Conservation (phyloP, 768 basidiomycete species). For the Dioszegia crocea region DNA sequence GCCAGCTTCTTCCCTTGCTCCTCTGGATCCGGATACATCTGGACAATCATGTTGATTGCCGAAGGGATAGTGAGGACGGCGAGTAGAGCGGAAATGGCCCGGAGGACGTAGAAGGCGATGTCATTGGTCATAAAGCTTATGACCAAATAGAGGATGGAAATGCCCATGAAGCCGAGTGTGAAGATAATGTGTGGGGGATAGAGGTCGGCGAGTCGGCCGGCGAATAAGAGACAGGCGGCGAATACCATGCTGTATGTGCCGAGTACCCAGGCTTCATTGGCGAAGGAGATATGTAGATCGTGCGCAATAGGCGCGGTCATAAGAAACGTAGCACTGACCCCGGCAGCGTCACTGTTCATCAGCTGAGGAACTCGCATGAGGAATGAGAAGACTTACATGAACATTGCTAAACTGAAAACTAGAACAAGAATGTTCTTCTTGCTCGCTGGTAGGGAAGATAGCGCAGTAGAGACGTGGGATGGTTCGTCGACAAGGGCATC, state of each 20-base stretch:
- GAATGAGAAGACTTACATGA: conserved; percentile 21
- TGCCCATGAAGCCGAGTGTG: conserved; percentile 42
- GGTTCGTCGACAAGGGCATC: background rate
- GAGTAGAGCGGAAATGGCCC: conserved; percentile 40
- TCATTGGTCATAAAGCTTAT: conserved; percentile 42
- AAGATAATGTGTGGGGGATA: conserved; percentile 42
- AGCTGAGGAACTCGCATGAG: background rate
- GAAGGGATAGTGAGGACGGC: conserved; percentile 41
- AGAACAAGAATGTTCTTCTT: conserved; percentile 31
- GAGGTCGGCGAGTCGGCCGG: conserved; percentile 40
- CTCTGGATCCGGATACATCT: conserved; percentile 40
- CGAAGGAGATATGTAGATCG: conserved; percentile 29
- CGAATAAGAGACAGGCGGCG: conserved; percentile 35
- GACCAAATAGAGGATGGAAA: conserved; percentile 44
- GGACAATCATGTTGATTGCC: conserved; percentile 14
- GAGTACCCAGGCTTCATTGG: conserved; percentile 40
- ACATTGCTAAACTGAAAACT: conserved; percentile 39
- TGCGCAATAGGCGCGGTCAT: conserved; percentile 42
- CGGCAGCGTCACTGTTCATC: conserved; percentile 34
- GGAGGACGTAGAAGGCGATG: conserved; percentile 44
- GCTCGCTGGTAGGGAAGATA: conserved; percentile 19
- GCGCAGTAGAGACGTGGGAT: background rate
- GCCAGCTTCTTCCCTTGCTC: conserved; percentile 43
- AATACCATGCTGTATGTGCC: conserved; percentile 39
- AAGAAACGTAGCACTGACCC: conserved; percentile 39